Percentiles rank a stretch among this genome's conserved stretches.
These are phyloP conservation scores for Stephania cephalantha DNA, from an alignment of 164 flowering plant species.

Conservation along the genomic window DNA sequence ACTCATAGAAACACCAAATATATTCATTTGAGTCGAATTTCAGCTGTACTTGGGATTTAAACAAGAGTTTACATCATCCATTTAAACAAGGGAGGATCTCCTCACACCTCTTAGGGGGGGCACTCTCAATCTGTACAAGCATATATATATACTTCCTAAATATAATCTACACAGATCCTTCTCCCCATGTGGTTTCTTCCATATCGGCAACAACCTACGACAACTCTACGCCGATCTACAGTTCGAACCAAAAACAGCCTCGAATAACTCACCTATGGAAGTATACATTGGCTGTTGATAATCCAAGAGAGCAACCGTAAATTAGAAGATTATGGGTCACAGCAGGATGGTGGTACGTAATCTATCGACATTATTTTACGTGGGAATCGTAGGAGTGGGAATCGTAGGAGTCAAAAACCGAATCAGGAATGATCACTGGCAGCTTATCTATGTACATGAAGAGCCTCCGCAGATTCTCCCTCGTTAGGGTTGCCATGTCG, in stretches of 20 bases:
- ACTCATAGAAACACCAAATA: not conserved
- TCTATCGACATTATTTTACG: conserved; percentile 12
- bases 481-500: conserved; percentile 49
- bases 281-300: conserved; percentile 1
- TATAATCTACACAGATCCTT: conserved; percentile 27
- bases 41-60: conserved; percentile 3
- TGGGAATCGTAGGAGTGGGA: conserved; percentile 39
- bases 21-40: not conserved
- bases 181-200: conserved; percentile 12
- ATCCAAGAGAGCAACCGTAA: not conserved
- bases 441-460: conserved; percentile 75
- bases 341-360: not conserved
- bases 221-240: conserved; percentile 17
- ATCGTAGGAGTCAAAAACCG: conserved; percentile 50
- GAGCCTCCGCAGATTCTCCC: conserved; percentile 65
- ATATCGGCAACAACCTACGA: conserved; percentile 15
- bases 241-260: conserved; percentile 21
- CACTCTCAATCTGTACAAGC: conserved; percentile 30
- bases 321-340: not conserved
- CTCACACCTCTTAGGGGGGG: conserved; percentile 3
- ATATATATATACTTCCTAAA: conserved; percentile 31
- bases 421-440: conserved; percentile 55
- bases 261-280: not conserved
- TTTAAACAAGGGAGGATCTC: conserved; percentile 4
- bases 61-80: not conserved